Base-by-base conservation (phyloP, 257 asterid genomes). In the Henckelia pumila region DNA sequence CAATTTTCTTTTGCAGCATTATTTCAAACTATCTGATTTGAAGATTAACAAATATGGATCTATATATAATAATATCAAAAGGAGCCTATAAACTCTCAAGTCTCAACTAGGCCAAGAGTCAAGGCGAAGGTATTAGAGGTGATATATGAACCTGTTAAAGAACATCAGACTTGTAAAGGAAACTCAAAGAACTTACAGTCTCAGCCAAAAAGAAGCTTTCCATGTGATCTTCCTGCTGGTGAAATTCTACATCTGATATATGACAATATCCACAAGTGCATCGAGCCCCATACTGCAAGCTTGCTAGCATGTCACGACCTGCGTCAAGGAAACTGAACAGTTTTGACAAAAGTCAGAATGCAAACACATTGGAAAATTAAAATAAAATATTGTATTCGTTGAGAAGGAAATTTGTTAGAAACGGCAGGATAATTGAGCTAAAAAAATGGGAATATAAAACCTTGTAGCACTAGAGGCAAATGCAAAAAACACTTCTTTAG, bases 201-300 rank as follows among this genome's bases (percentile, higher is more conserved):
- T 94, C 99, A 0, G 99, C 97, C 83, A 94, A 84, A 80, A 94
- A 94, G 79, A 94, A 94, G 84, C 99, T 94, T 79, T 94, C 99
- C 99, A 94, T 94, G 81, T 87, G 92, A 81, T 94, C 97, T 82
- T 94, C 99, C 79, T 91, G 97, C 80, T 71, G 85, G 77, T 88
- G 99, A 73, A 81, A 70, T 80, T 94, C 99, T 26, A 94, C 99
- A 81, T 94, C 99, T 62, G 96, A 84, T 84, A 94, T 91, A 79
- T 90, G 97, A 68, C 99, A 91, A 84, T 94, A 94, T 71, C 99
- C 99, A 64, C 99, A 94, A 14, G 87, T 83, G 87, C 99, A 94
- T 69, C 93, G 85, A 70, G 99, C 96, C 16, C 86, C 95, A 59
- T 84, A 84, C 60, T 94, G 99, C 81, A 94, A 80, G 86, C 99